A percentile compares a stretch with the other conserved stretches of the same genome.
Evolutionary conservation across 2,329 filamentous ascomycete genomes (phyloP).

Genomic region (Lizonia empirigonia): DNA sequence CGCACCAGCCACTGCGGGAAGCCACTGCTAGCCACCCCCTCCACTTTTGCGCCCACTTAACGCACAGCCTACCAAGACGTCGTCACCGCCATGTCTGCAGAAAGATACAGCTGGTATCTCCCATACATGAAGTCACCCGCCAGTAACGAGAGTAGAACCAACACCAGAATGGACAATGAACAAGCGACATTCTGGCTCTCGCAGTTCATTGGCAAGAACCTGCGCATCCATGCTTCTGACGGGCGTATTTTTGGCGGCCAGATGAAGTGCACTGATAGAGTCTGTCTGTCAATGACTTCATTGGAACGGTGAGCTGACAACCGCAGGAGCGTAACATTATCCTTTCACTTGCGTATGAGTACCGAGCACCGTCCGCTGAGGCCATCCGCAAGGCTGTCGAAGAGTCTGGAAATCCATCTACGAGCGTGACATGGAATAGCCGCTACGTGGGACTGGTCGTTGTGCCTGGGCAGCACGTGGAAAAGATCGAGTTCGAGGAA

Average conservation of each 20-base stretch:
- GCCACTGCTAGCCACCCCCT: constrained; percentile 13
- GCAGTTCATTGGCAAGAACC: constrained; percentile 75
- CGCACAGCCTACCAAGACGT: constrained; percentile 15
- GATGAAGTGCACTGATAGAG: constrained; percentile 94
- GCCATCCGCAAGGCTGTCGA: constrained; percentile 48
- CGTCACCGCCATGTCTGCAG: constrained; percentile 11
- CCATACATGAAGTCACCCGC: constrained; percentile 20
- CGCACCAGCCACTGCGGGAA: constrained; percentile 11
- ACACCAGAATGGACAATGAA: constrained; percentile 54
- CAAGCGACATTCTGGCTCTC: constrained; percentile 63
- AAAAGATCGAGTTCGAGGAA: constrained; percentile 86
- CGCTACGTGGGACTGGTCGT: constrained; percentile 89
- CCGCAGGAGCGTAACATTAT: constrained; percentile 84
- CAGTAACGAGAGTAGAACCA: constrained; percentile 1
- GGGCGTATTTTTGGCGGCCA: constrained; percentile 85
- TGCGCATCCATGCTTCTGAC: constrained; percentile 81
- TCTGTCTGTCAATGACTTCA: constrained; percentile 51
- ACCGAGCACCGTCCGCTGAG: constrained; percentile 69
- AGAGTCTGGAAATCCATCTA: constrained; percentile 52
- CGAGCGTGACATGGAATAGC: constrained; percentile 73
- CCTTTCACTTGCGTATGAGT: constrained; percentile 84
- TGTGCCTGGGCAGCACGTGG: constrained; percentile 83
- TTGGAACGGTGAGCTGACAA: background rate
- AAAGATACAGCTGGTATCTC: constrained; percentile 29
- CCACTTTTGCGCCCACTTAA: constrained; percentile 10